phyloP scores from a whole-genome alignment of 345 rosid species.

The Eutrema heterophyllum region DNA sequence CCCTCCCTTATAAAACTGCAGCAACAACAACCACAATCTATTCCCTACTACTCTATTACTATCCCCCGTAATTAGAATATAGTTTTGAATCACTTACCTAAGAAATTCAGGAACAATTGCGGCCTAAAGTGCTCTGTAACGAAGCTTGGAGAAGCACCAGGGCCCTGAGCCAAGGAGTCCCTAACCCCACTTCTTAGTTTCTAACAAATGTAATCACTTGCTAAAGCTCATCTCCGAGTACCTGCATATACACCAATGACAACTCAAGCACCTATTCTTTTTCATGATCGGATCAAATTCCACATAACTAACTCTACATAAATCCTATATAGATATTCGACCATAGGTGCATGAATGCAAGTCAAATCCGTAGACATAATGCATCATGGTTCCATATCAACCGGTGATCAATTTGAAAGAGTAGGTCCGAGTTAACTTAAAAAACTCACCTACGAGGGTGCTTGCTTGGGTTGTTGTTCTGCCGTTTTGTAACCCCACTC shows the following conservation, averaged over 20 bases:
- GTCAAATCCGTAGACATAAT: not conserved
- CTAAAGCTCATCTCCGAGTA: slow-evolving; percentile 32
- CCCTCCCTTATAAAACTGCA: slow-evolving; percentile 16
- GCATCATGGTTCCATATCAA: not conserved
- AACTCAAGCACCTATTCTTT: not conserved
- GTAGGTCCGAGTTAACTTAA: not conserved
- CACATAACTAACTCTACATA: not conserved
- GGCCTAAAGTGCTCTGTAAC: slow-evolving; percentile 8
- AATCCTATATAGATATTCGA: not conserved
- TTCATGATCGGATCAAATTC: not conserved
- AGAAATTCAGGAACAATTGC: slow-evolving; percentile 16
- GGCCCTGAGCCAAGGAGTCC: not conserved
- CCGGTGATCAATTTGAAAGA: not conserved
- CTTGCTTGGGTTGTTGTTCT: slow-evolving; percentile 24
- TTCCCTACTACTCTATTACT: not conserved
- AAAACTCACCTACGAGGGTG: slow-evolving; percentile 32
- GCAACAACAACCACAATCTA: not conserved
- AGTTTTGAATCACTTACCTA: slow-evolving; percentile 17
- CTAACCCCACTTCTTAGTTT: not conserved
- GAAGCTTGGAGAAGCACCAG: slow-evolving; percentile 11
- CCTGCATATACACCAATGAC: slow-evolving; percentile 23
- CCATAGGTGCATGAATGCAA: not conserved
- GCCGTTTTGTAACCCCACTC: slow-evolving; percentile 3
- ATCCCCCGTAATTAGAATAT: not conserved
- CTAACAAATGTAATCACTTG: slow-evolving; percentile 11